phyloP scores from a whole-genome alignment of 495 filamentous ascomycete species.

The Clohesyomyces aquaticus region DNA sequence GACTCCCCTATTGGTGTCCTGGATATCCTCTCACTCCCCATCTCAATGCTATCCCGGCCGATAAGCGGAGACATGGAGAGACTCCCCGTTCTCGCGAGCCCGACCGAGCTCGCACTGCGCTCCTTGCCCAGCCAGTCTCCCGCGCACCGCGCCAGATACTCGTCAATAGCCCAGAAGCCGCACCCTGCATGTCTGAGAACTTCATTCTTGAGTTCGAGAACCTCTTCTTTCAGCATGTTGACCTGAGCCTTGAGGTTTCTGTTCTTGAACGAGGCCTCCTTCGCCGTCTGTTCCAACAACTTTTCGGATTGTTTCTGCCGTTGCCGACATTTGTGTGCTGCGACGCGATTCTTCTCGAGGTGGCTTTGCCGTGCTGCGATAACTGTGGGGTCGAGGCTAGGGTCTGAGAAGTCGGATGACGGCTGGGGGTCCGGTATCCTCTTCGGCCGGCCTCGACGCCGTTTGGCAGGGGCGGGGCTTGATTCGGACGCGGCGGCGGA shows the following conservation, averaged over 20 bases:
- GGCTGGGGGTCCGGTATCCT: no score
- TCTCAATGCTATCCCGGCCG: no score
- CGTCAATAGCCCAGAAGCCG: conserved; percentile 43
- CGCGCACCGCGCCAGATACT: conserved; percentile 39
- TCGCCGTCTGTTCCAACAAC: conserved; percentile 35
- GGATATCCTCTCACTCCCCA: no score
- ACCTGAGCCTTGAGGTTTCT: conserved; percentile 39
- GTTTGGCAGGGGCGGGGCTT: no score
- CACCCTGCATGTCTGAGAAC: conserved; percentile 51
- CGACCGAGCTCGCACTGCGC: no score
- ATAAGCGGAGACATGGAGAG: no score
- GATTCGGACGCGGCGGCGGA: no score
- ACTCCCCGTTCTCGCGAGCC: no score
- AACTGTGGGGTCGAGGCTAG: no score
- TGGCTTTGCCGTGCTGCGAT: conserved; percentile 51
- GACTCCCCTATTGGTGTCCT: no score
- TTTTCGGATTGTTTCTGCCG: conserved; percentile 72
- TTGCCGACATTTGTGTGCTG: conserved; percentile 83
- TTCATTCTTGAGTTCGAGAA: conserved; percentile 51
- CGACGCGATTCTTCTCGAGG: conserved; percentile 79
- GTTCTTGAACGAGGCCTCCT: conserved; percentile 38
- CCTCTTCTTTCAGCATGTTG: conserved; percentile 47
- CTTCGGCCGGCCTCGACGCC: no score
- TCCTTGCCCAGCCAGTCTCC: conserved; percentile 54
- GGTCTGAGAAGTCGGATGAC: no score